phyloP scores from a whole-genome alignment of 2,329 filamentous ascomycete genomes.

The Fusarium beomiforme region DNA sequence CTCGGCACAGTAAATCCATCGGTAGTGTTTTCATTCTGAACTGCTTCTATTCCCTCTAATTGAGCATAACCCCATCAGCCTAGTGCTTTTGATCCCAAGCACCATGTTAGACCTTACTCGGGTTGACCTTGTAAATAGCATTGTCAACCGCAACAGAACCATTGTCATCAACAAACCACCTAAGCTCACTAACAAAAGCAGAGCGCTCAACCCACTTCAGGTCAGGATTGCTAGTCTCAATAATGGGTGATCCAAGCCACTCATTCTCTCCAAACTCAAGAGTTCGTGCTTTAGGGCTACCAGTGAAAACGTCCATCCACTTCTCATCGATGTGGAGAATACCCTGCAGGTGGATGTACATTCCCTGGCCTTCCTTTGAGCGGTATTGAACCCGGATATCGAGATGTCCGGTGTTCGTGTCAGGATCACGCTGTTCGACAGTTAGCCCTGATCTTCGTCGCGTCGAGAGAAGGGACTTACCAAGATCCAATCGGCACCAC shows the following conservation, averaged over 20 bases:
- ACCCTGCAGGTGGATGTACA: not conserved
- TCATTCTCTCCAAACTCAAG: constrained; percentile 6
- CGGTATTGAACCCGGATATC: constrained; percentile 4
- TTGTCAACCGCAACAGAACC: constrained; percentile 4
- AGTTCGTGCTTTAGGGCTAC: not conserved
- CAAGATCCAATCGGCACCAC: constrained; percentile 6
- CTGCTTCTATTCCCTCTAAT: too few relatives aligned
- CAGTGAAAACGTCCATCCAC: constrained; percentile 11
- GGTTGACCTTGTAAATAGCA: not conserved
- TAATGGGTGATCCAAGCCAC: not conserved
- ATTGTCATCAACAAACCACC: not conserved
- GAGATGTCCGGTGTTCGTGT: constrained; percentile 6
- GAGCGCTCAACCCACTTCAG: constrained; percentile 8
- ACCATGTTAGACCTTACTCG: not conserved
- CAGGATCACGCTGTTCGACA: not conserved
- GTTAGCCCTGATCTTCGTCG: not conserved
- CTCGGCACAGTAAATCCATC: too few relatives aligned
- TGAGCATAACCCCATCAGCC: too few relatives aligned
- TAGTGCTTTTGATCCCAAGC: too few relatives aligned
- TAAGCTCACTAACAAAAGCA: constrained; percentile 3
- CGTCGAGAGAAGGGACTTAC: not conserved
- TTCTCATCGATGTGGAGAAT: constrained; percentile 5
- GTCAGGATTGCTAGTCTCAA: not conserved
- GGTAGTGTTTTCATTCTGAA: too few relatives aligned
- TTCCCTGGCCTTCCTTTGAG: not conserved